Conservation (phyloP, 1,284 basidiomycete genomes). For the Xerocomus amazonicus region DNA sequence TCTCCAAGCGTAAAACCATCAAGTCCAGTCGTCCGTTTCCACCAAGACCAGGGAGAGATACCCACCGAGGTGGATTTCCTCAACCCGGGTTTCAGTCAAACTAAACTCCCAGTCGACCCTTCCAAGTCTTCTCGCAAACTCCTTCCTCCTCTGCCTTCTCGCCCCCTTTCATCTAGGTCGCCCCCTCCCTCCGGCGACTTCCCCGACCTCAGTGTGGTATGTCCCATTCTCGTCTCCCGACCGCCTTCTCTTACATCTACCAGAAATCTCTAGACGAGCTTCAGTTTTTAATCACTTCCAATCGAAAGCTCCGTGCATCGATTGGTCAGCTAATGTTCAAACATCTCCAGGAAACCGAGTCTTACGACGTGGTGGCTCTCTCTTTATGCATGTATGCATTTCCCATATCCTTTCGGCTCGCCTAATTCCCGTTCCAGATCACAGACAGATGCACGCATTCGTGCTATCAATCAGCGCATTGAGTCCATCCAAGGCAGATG, state of each 20-base stretch:
- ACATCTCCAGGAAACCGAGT: conserved; percentile 12
- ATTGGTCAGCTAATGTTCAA: conserved; percentile 16
- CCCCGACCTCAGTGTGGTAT: conserved; percentile 20
- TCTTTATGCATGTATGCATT: conserved; percentile 22
- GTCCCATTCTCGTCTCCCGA: not conserved
- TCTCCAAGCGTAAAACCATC: conserved; percentile 9
- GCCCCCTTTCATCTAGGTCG: not conserved
- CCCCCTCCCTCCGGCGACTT: conserved; percentile 8
- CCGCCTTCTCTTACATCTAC: not conserved
- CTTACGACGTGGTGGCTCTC: conserved; percentile 22
- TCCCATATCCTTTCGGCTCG: not conserved
- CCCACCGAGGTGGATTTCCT: conserved; percentile 29
- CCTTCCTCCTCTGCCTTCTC: conserved; percentile 3
- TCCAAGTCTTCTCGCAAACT: conserved; percentile 18
- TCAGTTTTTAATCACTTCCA: conserved; percentile 11
- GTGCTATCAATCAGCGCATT: conserved; percentile 21
- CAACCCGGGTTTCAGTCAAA: conserved; percentile 9
- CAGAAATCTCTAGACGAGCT: conserved; percentile 26
- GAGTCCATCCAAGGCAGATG: conserved; percentile 1
- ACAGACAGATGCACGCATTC: conserved; percentile 28
- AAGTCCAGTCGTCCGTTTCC: conserved; percentile 4
- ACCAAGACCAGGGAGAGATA: conserved; percentile 19
- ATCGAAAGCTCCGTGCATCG: conserved; percentile 13
- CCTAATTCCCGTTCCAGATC: conserved; percentile 16
- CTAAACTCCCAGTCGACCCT: conserved; percentile 7